Conservation (phyloP, 2,329 filamentous ascomycete genomes). For the Pseudocercospora pini-densiflorae region DNA sequence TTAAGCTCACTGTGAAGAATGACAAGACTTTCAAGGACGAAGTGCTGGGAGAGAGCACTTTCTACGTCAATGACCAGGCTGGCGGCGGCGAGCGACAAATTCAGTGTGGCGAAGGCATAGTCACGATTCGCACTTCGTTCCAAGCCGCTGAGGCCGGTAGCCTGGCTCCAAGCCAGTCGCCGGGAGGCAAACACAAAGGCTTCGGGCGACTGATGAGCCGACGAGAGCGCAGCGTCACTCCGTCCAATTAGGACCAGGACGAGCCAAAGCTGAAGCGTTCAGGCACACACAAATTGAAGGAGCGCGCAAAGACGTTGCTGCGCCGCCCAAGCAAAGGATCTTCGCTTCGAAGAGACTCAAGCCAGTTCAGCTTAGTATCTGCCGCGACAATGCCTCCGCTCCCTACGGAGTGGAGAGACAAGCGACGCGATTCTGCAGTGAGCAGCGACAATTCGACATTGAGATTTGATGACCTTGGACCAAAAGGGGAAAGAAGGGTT, state of each 20-base stretch:
- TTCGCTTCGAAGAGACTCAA: neutral
- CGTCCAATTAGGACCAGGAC: conserved; percentile 31
- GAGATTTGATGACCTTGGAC: neutral
- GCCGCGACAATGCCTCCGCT: conserved; percentile 1
- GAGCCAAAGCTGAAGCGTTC: conserved; percentile 12
- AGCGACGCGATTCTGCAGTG: neutral
- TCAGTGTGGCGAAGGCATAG: conserved; percentile 77
- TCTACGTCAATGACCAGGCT: conserved; percentile 85
- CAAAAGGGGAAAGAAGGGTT: neutral
- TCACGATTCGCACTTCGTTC: conserved; percentile 52
- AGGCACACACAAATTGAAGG: conserved; percentile 5
- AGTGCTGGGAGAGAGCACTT: conserved; percentile 82
- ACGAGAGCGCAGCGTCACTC: conserved; percentile 39
- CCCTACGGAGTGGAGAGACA: neutral
- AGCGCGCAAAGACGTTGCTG: conserved; percentile 11
- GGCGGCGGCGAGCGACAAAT: conserved; percentile 71
- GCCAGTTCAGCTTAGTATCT: neutral
- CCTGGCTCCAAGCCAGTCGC: conserved; percentile 23
- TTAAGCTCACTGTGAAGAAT: conserved; percentile 83
- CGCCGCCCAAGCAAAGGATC: neutral
- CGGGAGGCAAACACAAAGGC: conserved; percentile 29
- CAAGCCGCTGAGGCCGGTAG: conserved; percentile 33
- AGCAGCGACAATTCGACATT: conserved; percentile 1
- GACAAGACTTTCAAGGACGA: conserved; percentile 85
- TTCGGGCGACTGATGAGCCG: conserved; percentile 35